Percentiles rank a stretch among this genome's conserved stretches.
Evolutionary conservation across 2,329 filamentous ascomycete species (phyloP).

Genomic region (Cercospora brassicicola): DNA sequence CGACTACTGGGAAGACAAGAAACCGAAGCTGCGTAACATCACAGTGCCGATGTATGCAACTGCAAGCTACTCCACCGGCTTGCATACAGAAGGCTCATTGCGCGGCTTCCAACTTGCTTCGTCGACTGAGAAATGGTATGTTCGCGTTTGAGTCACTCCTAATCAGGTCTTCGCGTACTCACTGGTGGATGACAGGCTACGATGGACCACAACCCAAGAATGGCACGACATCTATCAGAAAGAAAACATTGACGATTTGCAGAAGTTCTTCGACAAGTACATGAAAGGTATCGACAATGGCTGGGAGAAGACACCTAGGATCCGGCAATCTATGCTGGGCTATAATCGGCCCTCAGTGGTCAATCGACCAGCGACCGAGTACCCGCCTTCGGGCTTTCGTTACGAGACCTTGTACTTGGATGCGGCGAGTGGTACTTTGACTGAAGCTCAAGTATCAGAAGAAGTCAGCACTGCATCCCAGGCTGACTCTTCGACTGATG

Average conservation of each 20-base stretch:
- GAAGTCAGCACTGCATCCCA: conserved; percentile 4
- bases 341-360: conserved; percentile 8
- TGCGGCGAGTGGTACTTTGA: not conserved
- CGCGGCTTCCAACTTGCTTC: conserved; percentile 42
- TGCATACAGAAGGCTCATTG: conserved; percentile 28
- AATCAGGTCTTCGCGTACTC: not conserved
- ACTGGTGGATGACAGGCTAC: conserved; percentile 27
- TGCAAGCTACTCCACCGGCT: conserved; percentile 18
- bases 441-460: not conserved
- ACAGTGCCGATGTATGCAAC: conserved; percentile 24
- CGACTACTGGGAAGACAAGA: conserved; percentile 28
- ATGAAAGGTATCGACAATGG: conserved; percentile 47
- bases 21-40: conserved; percentile 28
- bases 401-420: not conserved
- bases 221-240: conserved; percentile 47
- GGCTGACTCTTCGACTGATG: not conserved
- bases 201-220: conserved; percentile 45
- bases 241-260: conserved; percentile 41
- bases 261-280: conserved; percentile 50
- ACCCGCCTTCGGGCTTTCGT: not conserved
- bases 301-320: conserved; percentile 52
- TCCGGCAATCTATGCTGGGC: conserved; percentile 40
- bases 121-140: conserved; percentile 44
- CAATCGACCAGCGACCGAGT: not conserved
- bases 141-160: not conserved